phyloP scores from a whole-genome alignment of 2,329 filamentous ascomycete species.

The Dothiorella sarmentorum region DNA sequence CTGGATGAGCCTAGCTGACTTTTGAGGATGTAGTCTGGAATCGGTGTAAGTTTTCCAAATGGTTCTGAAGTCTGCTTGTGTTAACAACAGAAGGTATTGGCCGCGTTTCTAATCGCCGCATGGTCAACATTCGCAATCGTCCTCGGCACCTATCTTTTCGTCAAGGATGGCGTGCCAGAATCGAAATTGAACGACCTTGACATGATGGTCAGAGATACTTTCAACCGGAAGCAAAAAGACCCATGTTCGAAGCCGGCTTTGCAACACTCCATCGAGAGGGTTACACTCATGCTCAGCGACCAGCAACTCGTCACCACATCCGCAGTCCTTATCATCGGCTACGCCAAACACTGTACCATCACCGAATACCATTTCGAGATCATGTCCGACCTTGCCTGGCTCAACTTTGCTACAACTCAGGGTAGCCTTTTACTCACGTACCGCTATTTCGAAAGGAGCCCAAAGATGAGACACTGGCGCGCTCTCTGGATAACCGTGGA shows the following conservation, averaged over 20 bases:
- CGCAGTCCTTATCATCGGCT: conserved; percentile 3
- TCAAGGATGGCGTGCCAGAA: neutral
- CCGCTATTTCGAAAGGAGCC: neutral
- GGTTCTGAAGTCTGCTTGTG: neutral
- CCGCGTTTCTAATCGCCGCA: neutral
- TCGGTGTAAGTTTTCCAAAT: neutral
- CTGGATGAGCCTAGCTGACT: neutral
- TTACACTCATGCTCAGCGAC: neutral
- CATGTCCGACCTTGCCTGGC: conserved; percentile 11
- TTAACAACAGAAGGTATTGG: neutral
- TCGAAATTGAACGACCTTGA: neutral
- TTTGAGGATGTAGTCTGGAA: neutral
- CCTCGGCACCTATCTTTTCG: neutral
- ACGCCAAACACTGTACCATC: conserved; percentile 10
- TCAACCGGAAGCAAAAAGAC: neutral
- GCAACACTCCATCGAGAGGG: neutral
- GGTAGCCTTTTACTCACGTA: neutral
- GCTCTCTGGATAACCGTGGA: too few relatives aligned
- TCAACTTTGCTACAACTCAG: conserved; percentile 2
- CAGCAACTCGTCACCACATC: conserved; percentile 13
- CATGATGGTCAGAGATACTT: neutral
- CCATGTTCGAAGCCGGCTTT: neutral
- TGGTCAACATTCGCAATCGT: neutral
- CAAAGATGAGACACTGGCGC: neutral
- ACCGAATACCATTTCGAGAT: conserved; percentile 11